Evolutionary conservation across 306 rosid genomes (phyloP), one percentile per base, ranked within the genome.

Genomic region (Arachis stenosperma): DNA sequence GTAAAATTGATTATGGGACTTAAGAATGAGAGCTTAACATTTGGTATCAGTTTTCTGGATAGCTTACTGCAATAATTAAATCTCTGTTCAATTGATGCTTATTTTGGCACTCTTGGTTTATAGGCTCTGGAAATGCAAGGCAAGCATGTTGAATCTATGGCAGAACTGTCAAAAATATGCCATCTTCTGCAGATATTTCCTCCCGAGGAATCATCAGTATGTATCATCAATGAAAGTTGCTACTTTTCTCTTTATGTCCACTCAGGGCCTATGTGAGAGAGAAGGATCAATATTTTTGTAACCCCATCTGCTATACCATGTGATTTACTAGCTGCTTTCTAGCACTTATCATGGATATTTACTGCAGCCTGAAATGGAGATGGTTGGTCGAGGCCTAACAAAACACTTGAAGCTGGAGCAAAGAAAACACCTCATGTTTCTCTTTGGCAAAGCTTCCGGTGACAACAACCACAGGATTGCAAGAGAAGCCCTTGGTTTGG

Each of bases 331-430:
- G 41, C 40, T 64, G 39, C 30, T 75, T 66, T 70, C 30, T 51
- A 43, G 61, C 47, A 22, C 61, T 59, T 73, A 47, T 71, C 39
- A n/a, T 37, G 71, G 75, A 58, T 76, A 55, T 75, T 44, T 42
- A 72, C 39, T 77, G 81, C 88, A 90, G 98, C 92, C 98, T 60
- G 97, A 93, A 82, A 90, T 93, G 92, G 98, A 93, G 88, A 93
- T 90, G 98, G 97, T 93, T 27, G 89, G 90, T 27, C 88, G 86
- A 43, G 96, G 98, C 75, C 67, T 93, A 76, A 88, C 76, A 83
- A 90, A 89, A 74, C 87, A 89, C 86, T 84, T 90, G 84, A 89
- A 86, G 83, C 67, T 85, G 46, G 94, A 88, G 37, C 94, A 93
- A 71, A 78, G 98, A 46, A 54, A 88, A 76, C 86, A 81, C 80